Base-by-base conservation (phyloP, 805 yeast genomes). In the Candida silvatica region DNA sequence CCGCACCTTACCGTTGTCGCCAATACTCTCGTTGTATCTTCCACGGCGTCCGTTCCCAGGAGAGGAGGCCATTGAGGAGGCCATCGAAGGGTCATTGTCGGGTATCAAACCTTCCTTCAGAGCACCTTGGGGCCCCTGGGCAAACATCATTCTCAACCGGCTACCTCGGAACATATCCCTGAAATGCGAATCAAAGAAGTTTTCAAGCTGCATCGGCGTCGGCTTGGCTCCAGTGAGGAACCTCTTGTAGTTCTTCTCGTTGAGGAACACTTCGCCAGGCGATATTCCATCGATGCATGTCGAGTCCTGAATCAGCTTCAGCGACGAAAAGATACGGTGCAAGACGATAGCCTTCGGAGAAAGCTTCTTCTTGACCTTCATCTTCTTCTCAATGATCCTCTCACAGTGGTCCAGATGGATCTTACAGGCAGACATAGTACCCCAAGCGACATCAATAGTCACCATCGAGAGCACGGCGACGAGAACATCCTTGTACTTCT, bases 361-460 rank as follows among this genome's bases (percentile, higher is more conserved):
- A 17, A 85, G 56, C 41, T 71, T 73, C 46, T 78, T 73, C 50
- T 86, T 74, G 35, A 64, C 67, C 29, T 62, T 62, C 78, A 80
- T 77, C 48, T 90, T 74, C 44, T 75, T 70, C 23, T 74, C 71
- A 18, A 86, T 79, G 37, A 83, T 78, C 37, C 70, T 71, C 41
- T 84, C 90, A 59, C 94, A 82, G 47, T 86, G 74, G 36, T 75
- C 71, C 36, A 86, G 64, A 58, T 84, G 84, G 38, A 77, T 69
- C 42, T 74, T 76, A 49, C 94, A 84, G 45, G 82, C 92, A 37
- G 81, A 78, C 88, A 83, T 82, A 1, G 90, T 77, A 3, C 95
- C 95, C 85, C 94, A 81, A 12, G 84, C 88, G 34, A 84, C 78
- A 58, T 86, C 95, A 34, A 86, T 82, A 5, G 88, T 77, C 32